Base-by-base conservation (phyloP, 768 basidiomycete genomes). In the Roridomyces roridus region DNA sequence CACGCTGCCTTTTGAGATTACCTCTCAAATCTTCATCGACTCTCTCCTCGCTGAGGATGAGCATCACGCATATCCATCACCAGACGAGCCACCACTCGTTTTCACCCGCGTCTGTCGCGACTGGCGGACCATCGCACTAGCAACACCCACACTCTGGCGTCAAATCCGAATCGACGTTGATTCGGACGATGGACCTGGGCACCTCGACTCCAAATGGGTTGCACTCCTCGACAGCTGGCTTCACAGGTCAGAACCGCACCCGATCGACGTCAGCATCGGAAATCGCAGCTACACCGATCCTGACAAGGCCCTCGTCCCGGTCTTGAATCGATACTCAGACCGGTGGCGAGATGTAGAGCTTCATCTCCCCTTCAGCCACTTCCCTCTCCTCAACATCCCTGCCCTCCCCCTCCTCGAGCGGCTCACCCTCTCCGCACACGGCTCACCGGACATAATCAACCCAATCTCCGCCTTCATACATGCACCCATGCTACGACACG, bases 241-340 rank as follows among this genome's bases (percentile, higher is more conserved):
- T 3, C 23, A 51, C 10, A 39, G 56, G 34, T 51, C 49, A 4
- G 17, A 57, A 10, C 21, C 43, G 12, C 56, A 57, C 17, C 49
- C 56, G 7, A 36, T 51, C 8, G 46, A 36, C 20, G 21, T 57
- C 28, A 21, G 21, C 15, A 9, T 51, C 49, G 20, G 39, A 14
- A 57, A 57, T 21, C 24, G 29, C 24, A 57, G 56, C 31, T 57
- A 57, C 45, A 51, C 47, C 14, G 36, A 51, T 3, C 56, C 56
- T 0, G 39, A 46, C 31, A 28, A 46, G 25, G 20, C 24, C 2
- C 46, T 52, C 9, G 20, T 58, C 14, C 26, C 4, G 23, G 45
- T 52, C 20, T 45, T 58, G 25, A 39, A 43, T 12, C 20, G 46
- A 4, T 36, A 52, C 17, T 42, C 46, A 10, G 31, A 14, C 18